Percentiles rank a stretch among this genome's conserved stretches.
Conservation (phyloP, 2,329 filamentous ascomycete genomes). For the Chaetothyriales sp. region DNA sequence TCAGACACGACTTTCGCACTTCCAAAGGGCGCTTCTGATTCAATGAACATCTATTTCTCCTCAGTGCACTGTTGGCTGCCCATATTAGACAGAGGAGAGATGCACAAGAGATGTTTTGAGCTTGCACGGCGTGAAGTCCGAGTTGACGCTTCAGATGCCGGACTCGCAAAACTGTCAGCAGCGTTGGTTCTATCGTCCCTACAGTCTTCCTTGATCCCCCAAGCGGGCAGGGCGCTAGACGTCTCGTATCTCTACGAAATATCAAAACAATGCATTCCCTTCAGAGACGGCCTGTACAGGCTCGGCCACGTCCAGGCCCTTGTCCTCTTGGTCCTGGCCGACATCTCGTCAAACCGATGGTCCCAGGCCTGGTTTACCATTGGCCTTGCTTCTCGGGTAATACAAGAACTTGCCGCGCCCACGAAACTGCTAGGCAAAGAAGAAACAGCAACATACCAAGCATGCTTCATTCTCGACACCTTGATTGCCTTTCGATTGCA, state of each 20-base stretch:
- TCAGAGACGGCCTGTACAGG: slow-evolving; percentile 24
- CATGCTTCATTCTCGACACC: slow-evolving; percentile 42
- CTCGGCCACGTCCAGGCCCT: slow-evolving; percentile 32
- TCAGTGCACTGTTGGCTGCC: slow-evolving; percentile 48
- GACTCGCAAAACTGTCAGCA: slow-evolving; percentile 32
- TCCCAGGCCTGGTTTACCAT: slow-evolving; percentile 41
- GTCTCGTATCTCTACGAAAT: neutral
- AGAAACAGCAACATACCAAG: slow-evolving; percentile 33
- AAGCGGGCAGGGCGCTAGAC: neutral
- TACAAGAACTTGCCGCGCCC: slow-evolving; percentile 23
- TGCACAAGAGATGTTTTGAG: slow-evolving; percentile 43
- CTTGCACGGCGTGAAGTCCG: slow-evolving; percentile 27
- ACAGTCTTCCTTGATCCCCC: neutral
- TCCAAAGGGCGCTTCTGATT: slow-evolving; percentile 37
- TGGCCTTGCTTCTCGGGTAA: slow-evolving; percentile 38
- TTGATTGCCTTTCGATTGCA: slow-evolving; percentile 37
- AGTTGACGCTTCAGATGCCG: slow-evolving; percentile 1
- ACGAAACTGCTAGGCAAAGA: slow-evolving; percentile 16
- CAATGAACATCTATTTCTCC: slow-evolving; percentile 45
- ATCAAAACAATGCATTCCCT: neutral
- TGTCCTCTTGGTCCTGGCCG: slow-evolving; percentile 35
- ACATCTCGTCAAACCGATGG: slow-evolving; percentile 34
- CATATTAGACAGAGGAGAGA: slow-evolving; percentile 43
- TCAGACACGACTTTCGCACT: slow-evolving; percentile 21
- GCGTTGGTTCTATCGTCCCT: slow-evolving; percentile 27